Conservation (phyloP, 2,329 filamentous ascomycete genomes). For the Thermothelomyces thermophilus region DNA sequence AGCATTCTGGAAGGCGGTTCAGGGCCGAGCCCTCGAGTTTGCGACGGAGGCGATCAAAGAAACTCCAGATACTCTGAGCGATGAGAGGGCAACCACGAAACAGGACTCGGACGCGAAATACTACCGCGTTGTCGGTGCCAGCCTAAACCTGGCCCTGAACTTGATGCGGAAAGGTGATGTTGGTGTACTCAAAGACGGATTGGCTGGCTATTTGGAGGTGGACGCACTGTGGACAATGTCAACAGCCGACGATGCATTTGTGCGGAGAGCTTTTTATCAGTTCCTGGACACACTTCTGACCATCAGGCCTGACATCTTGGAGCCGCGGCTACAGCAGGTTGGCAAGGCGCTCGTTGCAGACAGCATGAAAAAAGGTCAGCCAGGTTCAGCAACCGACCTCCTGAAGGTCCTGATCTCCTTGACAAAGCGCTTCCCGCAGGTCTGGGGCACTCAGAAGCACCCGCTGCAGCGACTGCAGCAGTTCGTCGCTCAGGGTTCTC, state of each 20-base stretch:
- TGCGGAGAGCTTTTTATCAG: conserved; percentile 46
- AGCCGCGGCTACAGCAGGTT: conserved; percentile 44
- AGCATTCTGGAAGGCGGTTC: conserved; percentile 75
- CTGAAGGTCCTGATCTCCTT: conserved; percentile 60
- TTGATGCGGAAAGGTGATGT: conserved; percentile 53
- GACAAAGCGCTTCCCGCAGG: conserved; percentile 56
- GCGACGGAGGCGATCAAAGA: conserved; percentile 75
- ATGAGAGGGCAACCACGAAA: conserved; percentile 73
- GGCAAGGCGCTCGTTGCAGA: conserved; percentile 61
- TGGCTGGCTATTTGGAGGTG: conserved; percentile 60
- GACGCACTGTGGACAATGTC: conserved; percentile 62
- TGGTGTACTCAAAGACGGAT: conserved; percentile 52
- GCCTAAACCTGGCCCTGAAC: conserved; percentile 48
- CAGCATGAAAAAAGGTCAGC: conserved; percentile 64
- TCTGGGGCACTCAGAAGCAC: conserved; percentile 67
- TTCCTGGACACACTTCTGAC: conserved; percentile 45
- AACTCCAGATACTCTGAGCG: conserved; percentile 74
- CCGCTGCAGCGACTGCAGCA: conserved; percentile 53
- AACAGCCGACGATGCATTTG: conserved; percentile 51
- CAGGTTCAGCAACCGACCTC: conserved; percentile 66
- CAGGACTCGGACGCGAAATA: conserved; percentile 88
- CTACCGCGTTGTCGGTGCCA: conserved; percentile 59
- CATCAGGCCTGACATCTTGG: conserved; percentile 39
- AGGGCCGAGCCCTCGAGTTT: conserved; percentile 73
- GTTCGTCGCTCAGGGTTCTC: conserved; percentile 78